phyloP scores from a whole-genome alignment of 164 flowering plant species.

The Hamamelis virginiana region DNA sequence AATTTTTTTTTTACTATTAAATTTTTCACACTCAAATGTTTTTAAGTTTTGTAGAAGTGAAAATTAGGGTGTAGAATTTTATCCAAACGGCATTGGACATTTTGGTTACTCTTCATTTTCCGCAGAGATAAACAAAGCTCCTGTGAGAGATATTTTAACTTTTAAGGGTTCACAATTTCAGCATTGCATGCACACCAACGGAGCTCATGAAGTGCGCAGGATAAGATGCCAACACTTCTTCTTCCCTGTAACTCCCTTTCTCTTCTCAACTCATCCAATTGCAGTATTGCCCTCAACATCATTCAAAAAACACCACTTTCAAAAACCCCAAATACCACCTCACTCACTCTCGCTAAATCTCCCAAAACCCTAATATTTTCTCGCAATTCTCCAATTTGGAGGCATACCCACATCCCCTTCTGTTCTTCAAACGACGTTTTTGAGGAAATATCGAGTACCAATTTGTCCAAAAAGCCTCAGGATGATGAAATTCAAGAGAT shows the following conservation, averaged over 20 bases:
- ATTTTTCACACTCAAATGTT: too few species aligned
- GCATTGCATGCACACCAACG: not conserved
- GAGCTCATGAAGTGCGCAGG: conserved; percentile 13
- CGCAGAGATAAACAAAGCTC: too few species aligned
- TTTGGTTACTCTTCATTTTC: too few species aligned
- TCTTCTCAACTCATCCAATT: conserved; percentile 10
- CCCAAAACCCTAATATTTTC: conserved; percentile 6
- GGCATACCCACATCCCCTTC: conserved; percentile 34
- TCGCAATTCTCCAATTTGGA: conserved; percentile 18
- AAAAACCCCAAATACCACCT: conserved; percentile 8
- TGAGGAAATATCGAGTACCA: conserved; percentile 37
- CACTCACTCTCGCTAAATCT: conserved; percentile 2
- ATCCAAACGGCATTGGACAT: too few species aligned
- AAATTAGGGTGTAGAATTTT: too few species aligned
- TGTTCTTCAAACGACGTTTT: conserved; percentile 40
- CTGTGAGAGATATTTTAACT: too few species aligned
- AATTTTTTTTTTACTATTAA: too few species aligned
- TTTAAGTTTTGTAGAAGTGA: too few species aligned
- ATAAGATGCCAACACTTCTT: conserved; percentile 28
- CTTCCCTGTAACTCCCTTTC: conserved; percentile 22
- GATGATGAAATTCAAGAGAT: conserved; percentile 28
- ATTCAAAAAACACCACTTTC: conserved; percentile 8
- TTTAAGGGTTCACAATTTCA: too few species aligned
- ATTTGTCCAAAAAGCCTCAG: conserved; percentile 27
- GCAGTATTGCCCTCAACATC: conserved; percentile 1